Evolutionary conservation across 192 early-diverging fungal genomes (phyloP), one percentile per base, ranked within the genome.

Genomic region (Umbelopsis ramanniana): DNA sequence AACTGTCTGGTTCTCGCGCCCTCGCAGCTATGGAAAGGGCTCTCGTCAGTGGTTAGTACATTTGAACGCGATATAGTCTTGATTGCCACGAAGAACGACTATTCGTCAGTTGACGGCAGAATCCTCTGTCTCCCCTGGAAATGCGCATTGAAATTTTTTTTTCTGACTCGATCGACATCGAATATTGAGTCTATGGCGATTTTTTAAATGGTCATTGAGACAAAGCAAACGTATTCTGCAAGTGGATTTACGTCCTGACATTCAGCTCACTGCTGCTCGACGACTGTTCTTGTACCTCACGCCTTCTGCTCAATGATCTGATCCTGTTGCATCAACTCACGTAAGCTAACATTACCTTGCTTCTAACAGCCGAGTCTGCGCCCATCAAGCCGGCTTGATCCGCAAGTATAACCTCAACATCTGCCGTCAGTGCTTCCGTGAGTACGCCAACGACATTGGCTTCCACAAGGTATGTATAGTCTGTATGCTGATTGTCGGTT

Each of bases 381-480:
- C 95, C 78, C 96, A 99, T 93, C 95, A 91, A 81, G 98, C 98
- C 76, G 98, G 98, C 93, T 93, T 99, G 83, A 98, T 99, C 86
- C 96, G 98, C 91, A 99, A 99, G 91, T 99, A 99, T 89, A 89
- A 90, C 72, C 87, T 99, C 70, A 93, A 98, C 91, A 87, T 99
- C 78, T 99, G 98, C 92, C 94, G 98, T 91, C 98, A 99, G 86
- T 98, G 96, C 92, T 99, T 99, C 95, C 95, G 98, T 87, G 95
- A 99, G 87, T 93, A 99, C 85, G 85, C 95, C 83, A 89, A 86
- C 74, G 96, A 96, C 84, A 99, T 99, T 88, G 98, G 98, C 76
- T 99, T 99, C 92, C 84, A 90, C 84, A 99, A 99, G 94, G 93
- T 98, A 88, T 50, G 52, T 81, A 21, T 12, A 19, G 2, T 14